Evolutionary conservation across 805 yeast species (phyloP).

Genomic region (Yarrowia sp.): DNA sequence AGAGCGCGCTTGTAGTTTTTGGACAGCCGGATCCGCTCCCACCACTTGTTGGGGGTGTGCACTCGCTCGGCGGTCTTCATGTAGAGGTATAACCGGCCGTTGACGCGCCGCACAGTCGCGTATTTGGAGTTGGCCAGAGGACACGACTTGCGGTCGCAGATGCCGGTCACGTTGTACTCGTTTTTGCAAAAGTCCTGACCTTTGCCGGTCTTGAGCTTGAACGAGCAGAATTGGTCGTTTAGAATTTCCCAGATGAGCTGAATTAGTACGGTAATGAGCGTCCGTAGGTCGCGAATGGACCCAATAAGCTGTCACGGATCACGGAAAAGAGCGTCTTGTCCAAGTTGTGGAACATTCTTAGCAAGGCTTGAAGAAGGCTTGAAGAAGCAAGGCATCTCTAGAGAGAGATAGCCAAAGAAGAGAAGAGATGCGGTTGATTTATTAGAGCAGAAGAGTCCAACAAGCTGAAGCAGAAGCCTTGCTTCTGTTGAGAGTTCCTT

Average conservation of each 20-base stretch:
- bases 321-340: too few species aligned
- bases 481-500: too few species aligned
- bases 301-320: too few species aligned
- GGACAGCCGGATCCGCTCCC: slow-evolving; percentile 92
- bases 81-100: slow-evolving; percentile 48
- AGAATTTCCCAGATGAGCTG: slow-evolving; percentile 96
- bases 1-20: slow-evolving; percentile 87
- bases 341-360: too few species aligned
- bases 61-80: slow-evolving; percentile 98
- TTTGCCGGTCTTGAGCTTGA: slow-evolving; percentile 83
- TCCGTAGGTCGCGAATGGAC: not conserved
- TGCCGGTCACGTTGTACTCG: slow-evolving; percentile 92
- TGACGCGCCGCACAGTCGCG: slow-evolving; percentile 41
- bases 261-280: not conserved
- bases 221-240: slow-evolving; percentile 93
- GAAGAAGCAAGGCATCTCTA: too few species aligned
- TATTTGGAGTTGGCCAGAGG: slow-evolving; percentile 75
- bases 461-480: too few species aligned
- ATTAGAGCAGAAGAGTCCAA: too few species aligned
- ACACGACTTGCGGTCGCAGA: slow-evolving; percentile 90
- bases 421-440: too few species aligned
- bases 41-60: slow-evolving; percentile 86
- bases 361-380: too few species aligned
- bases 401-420: too few species aligned
- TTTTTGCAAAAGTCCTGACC: slow-evolving; percentile 92